These are phyloP conservation scores for Delonix regia DNA, from an alignment of 306 rosid species.

Conservation along the genomic window DNA sequence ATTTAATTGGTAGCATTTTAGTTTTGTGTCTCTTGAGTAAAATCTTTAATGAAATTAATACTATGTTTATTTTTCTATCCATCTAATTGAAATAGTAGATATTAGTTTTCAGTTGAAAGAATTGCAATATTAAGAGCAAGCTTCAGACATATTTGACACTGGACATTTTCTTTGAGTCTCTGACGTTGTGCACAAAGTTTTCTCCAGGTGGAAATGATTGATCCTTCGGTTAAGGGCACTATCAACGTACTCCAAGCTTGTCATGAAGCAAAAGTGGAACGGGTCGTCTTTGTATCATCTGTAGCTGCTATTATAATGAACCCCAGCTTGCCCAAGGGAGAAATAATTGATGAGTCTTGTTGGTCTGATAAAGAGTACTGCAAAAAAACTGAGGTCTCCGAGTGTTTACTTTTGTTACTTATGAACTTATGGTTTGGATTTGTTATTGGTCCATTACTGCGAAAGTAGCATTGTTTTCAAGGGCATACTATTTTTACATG, in stretches of 20 bases:
- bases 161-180: background rate
- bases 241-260: slow-evolving; percentile 48
- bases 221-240: slow-evolving; percentile 77
- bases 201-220: slow-evolving; percentile 60
- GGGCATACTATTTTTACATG: background rate
- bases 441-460: background rate
- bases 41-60: background rate
- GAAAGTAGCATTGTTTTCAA: background rate
- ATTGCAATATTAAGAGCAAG: background rate
- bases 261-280: slow-evolving; percentile 49
- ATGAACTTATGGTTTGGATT: slow-evolving; percentile 5
- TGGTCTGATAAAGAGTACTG: slow-evolving; percentile 59
- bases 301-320: slow-evolving; percentile 10
- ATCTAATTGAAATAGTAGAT: background rate
- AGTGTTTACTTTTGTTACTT: background rate
- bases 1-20: background rate
- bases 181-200: background rate
- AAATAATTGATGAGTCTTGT: slow-evolving; percentile 48
- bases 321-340: slow-evolving; percentile 33
- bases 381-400: slow-evolving; percentile 35
- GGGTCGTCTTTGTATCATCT: slow-evolving; percentile 48
- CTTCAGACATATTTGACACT: background rate
- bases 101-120: background rate
- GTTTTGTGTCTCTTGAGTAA: background rate
- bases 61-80: background rate